Base-by-base conservation (phyloP, 2,329 filamentous ascomycete species). In the Penicillium sp. region DNA sequence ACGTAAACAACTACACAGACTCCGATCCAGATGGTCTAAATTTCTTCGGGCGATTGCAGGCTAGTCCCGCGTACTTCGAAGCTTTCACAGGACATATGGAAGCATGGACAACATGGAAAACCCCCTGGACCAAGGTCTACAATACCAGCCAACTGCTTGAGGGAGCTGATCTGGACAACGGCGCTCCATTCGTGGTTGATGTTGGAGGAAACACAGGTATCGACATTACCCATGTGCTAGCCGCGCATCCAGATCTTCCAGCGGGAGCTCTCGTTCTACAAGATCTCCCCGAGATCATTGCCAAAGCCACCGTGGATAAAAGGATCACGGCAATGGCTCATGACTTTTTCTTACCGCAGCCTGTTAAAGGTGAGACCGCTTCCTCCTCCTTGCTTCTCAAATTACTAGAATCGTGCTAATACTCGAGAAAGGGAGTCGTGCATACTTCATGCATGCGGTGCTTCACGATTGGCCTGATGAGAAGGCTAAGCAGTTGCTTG, bases 401-500 rank as follows among this genome's bases (percentile, higher is more conserved):
- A 7, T 19, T 4, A 2, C 11, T 54, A 43, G 10, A 13, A 2
- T 22, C 4, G 9, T n/a, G 9, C 44, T 21, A 13, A 44, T 46
- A 24, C 24, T 14, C 9, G 14, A 35, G 1, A 45, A 52, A 74
- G 74, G 71, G 19, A 71, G 68, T 26, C 72, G 72, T 3, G 71
- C 70, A 2, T 80, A 79, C 62, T 79, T 73, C 58, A 67, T 79
- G 67, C 75, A 78, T 54, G 72, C 71, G 3, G 67, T 79, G 4
- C 66, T 79, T 1, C 76, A 81, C 48, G 75, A 80, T 58, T 79
- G 74, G 73, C 67, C 72, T 0, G 73, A 78, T n/a, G 66, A 69
- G 5, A 66, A 70, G 11, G 71, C 68, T 24, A 58, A 64, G 13
- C 45, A 67, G 11, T 70, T 79, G 9, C 63, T 79, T 1, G 22